phyloP scores from a whole-genome alignment of 2,329 filamentous ascomycete species.

The Ophiosphaerella narmari region DNA sequence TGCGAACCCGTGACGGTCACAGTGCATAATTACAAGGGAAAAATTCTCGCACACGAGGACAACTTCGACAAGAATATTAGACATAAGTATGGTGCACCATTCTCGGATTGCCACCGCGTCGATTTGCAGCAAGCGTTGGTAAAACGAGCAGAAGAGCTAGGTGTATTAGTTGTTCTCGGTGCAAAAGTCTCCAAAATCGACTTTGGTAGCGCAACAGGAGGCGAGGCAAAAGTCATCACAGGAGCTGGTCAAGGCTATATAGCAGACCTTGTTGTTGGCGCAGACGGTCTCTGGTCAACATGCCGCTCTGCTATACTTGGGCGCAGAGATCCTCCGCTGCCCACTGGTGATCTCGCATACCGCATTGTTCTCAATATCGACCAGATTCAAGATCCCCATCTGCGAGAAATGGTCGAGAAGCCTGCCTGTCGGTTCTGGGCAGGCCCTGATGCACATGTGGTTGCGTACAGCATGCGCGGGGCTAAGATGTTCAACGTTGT shows the following conservation, averaged over 20 bases:
- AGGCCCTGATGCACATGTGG: conserved; percentile 64
- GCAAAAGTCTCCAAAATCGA: conserved; percentile 55
- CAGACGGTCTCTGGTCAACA: conserved; percentile 67
- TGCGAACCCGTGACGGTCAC: conserved; percentile 55
- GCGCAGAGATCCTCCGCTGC: conserved; percentile 29
- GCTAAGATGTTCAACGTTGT: conserved; percentile 69
- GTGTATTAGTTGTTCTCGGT: conserved; percentile 57
- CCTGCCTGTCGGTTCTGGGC: conserved; percentile 66
- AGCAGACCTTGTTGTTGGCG: conserved; percentile 64
- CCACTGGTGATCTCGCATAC: conserved; percentile 69
- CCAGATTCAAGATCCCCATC: conserved; percentile 56
- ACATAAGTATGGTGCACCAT: conserved; percentile 61
- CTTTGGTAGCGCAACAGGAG: conserved; percentile 44
- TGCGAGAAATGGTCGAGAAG: conserved; percentile 59
- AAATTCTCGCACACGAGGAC: conserved; percentile 55
- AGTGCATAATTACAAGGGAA: conserved; percentile 59
- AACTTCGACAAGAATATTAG: conserved; percentile 60
- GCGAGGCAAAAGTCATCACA: conserved; percentile 47
- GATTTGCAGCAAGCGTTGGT: conserved; percentile 63
- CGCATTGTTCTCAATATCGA: conserved; percentile 61
- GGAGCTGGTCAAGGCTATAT: conserved; percentile 47
- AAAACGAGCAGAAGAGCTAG: conserved; percentile 57
- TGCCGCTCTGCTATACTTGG: conserved; percentile 51
- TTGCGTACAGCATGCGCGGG: conserved; percentile 65
- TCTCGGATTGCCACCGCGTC: conserved; percentile 65